Percentiles rank a stretch among this genome's conserved stretches.
These are phyloP conservation scores for Elsinoe necatrix DNA, from an alignment of 2,329 filamentous ascomycete species.

Conservation along the genomic window DNA sequence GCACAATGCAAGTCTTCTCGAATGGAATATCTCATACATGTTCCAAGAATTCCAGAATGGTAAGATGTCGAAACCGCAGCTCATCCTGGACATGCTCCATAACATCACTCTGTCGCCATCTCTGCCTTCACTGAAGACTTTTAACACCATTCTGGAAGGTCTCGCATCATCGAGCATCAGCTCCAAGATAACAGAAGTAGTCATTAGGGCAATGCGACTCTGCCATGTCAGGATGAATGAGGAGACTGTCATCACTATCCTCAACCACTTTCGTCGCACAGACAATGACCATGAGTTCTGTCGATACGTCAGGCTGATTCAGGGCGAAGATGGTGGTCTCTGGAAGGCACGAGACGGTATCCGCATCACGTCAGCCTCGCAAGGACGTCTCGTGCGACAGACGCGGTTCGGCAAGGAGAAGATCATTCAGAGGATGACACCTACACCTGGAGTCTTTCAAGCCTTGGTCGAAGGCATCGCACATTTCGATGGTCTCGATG, in stretches of 20 bases:
- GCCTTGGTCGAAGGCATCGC: constrained; percentile 36
- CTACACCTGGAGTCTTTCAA: constrained; percentile 38
- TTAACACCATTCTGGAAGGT: constrained; percentile 62
- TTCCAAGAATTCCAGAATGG: not conserved
- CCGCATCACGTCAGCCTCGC: constrained; percentile 26
- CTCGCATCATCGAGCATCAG: constrained; percentile 37
- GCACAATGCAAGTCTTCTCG: constrained; percentile 15
- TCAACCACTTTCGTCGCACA: constrained; percentile 33
- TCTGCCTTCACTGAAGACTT: constrained; percentile 58
- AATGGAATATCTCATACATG: not conserved
- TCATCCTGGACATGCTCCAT: constrained; percentile 43
- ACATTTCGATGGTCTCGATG: constrained; percentile 38
- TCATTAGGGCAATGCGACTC: constrained; percentile 25
- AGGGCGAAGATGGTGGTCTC: constrained; percentile 32
- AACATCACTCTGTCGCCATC: constrained; percentile 56
- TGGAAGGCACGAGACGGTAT: constrained; percentile 35
- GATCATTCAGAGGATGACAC: constrained; percentile 37
- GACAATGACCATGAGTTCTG: constrained; percentile 30
- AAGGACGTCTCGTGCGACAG: constrained; percentile 20
- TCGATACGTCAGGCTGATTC: constrained; percentile 35
- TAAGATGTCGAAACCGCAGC: constrained; percentile 18
- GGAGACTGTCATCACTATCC: constrained; percentile 33
- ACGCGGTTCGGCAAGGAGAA: constrained; percentile 18
- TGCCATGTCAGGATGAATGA: constrained; percentile 40
- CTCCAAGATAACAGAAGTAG: constrained; percentile 25